A percentile compares a stretch with the other conserved stretches of the same genome.
Conservation (phyloP, 345 rosid species). For the Eucalyptus dawsonii region DNA sequence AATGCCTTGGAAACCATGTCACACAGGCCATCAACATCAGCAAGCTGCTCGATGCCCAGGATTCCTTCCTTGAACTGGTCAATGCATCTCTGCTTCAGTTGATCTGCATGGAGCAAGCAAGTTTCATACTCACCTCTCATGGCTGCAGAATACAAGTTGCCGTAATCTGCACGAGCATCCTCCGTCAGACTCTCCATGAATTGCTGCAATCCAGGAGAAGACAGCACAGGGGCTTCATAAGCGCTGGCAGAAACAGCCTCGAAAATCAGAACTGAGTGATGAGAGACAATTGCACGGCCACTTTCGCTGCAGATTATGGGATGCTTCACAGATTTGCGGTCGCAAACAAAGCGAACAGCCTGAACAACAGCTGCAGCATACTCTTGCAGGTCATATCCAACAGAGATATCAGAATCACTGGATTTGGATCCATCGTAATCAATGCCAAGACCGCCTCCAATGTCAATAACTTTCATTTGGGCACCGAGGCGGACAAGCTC, state of each 20-base stretch:
- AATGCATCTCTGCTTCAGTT: conserved; percentile 70
- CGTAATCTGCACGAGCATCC: conserved; percentile 54
- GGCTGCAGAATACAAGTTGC: conserved; percentile 37
- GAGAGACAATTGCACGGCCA: conserved; percentile 89
- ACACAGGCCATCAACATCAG: conserved; percentile 78
- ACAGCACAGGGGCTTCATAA: conserved; percentile 6
- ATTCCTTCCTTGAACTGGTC: conserved; percentile 77
- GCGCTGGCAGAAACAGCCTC: conserved; percentile 52
- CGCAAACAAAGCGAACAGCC: conserved; percentile 52
- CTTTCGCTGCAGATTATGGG: conserved; percentile 85
- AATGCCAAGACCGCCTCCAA: conserved; percentile 87
- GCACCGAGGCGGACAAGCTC: conserved; percentile 92
- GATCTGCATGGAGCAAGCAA: conserved; percentile 61
- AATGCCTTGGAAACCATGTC: conserved; percentile 49
- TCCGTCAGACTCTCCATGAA: conserved; percentile 43
- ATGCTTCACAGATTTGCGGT: conserved; percentile 56
- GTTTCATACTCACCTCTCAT: conserved; percentile 53
- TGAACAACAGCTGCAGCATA: conserved; percentile 78
- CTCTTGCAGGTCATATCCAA: conserved; percentile 73
- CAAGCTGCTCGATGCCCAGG: conserved; percentile 67
- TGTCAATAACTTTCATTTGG: conserved; percentile 59
- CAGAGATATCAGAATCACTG: conserved; percentile 70
- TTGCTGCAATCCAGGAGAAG: conserved; percentile 30
- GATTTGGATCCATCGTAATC: conserved; percentile 96
- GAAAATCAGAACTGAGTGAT: conserved; percentile 72